Percentiles rank a stretch among this genome's conserved stretches.
Evolutionary conservation across 192 early-diverging fungal genomes (phyloP).

Genomic region (Coemansia sp.): DNA sequence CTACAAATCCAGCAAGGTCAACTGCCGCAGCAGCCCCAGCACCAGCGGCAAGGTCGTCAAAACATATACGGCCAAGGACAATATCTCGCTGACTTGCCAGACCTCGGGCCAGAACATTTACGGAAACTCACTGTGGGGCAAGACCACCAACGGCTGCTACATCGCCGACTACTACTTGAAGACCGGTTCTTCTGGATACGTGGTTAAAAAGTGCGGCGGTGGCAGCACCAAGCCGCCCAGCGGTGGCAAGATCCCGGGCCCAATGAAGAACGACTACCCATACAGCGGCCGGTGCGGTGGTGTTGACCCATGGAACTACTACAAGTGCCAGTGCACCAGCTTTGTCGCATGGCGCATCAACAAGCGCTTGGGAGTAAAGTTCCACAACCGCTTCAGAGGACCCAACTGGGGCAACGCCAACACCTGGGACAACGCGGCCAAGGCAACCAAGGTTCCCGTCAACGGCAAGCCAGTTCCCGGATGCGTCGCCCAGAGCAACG

Average conservation of each 20-base stretch:
- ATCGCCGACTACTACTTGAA: conserved; percentile 50
- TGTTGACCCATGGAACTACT: conserved; percentile 36
- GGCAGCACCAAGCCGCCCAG: conserved; percentile 11
- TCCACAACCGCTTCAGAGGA: conserved; percentile 47
- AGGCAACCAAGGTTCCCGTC: conserved; percentile 18
- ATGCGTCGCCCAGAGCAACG: conserved; percentile 27
- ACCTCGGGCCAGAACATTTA: conserved; percentile 22
- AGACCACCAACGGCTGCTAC: conserved; percentile 51
- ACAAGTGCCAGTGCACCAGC: conserved; percentile 48
- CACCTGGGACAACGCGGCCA: conserved; percentile 20
- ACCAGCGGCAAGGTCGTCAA: conserved; percentile 6
- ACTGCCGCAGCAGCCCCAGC: conserved; percentile 17
- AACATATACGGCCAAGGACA: neutral
- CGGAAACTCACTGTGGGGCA: conserved; percentile 48
- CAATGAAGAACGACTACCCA: conserved; percentile 45
- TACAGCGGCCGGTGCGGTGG: conserved; percentile 27
- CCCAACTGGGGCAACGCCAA: conserved; percentile 29
- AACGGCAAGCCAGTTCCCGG: conserved; percentile 27
- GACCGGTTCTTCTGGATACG: conserved; percentile 35
- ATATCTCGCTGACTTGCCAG: conserved; percentile 31
- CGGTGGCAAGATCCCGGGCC: conserved; percentile 29
- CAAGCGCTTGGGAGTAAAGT: conserved; percentile 38
- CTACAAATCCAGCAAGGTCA: conserved; percentile 8
- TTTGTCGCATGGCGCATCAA: conserved; percentile 53
- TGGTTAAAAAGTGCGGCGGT: conserved; percentile 18